Conservation (phyloP, 495 filamentous ascomycete species). For the Penicillium tannophilum region DNA sequence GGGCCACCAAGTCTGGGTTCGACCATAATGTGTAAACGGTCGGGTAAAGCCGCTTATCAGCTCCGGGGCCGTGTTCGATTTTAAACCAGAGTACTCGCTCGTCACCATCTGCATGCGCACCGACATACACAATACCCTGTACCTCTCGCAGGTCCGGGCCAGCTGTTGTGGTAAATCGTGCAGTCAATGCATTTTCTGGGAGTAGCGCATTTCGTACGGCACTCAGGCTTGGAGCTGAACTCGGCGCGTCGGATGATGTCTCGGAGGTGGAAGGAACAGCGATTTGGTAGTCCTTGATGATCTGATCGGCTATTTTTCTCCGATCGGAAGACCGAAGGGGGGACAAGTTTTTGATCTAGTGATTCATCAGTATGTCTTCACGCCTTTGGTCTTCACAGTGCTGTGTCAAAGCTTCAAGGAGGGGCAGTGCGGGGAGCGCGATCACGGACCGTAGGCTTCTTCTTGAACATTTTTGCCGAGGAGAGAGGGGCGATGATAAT, state of each 20-base stretch:
- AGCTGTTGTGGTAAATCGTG: conserved; percentile 69
- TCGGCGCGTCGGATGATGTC: conserved; percentile 29
- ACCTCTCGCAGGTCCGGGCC: conserved; percentile 66
- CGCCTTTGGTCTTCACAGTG: not conserved
- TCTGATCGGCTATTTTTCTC: conserved; percentile 68
- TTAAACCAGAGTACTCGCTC: conserved; percentile 72
- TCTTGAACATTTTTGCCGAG: conserved; percentile 66
- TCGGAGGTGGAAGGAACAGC: conserved; percentile 44
- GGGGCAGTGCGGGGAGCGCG: conserved; percentile 35
- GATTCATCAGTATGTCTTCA: conserved; percentile 2
- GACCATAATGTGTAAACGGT: conserved; percentile 73
- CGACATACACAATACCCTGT: conserved; percentile 67
- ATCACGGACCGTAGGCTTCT: conserved; percentile 66
- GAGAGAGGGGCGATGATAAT: not conserved
- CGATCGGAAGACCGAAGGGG: conserved; percentile 73
- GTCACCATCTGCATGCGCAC: conserved; percentile 56
- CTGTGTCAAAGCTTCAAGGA: conserved; percentile 7
- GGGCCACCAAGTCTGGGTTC: conserved; percentile 60
- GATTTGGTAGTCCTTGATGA: conserved; percentile 65
- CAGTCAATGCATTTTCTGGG: conserved; percentile 64
- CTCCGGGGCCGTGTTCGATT: conserved; percentile 58
- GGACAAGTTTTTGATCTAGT: conserved; percentile 68
- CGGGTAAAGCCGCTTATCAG: conserved; percentile 58
- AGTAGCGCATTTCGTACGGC: conserved; percentile 63
- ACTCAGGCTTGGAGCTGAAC: conserved; percentile 46